Percentiles rank a stretch among this genome's conserved stretches.
Evolutionary conservation across 345 rosid species (phyloP).

Genomic region (Sisymbrium irio): DNA sequence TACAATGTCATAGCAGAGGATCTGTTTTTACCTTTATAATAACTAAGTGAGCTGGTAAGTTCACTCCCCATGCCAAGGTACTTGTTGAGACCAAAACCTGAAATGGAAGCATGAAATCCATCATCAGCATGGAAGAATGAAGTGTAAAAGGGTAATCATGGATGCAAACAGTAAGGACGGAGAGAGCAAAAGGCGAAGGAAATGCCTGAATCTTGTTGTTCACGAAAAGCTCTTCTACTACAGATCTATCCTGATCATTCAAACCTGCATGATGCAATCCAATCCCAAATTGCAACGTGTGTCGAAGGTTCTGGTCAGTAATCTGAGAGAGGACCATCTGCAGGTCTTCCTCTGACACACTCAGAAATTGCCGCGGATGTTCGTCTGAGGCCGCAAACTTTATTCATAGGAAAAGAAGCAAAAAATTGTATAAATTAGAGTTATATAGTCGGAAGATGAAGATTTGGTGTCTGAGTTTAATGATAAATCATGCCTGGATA

Average conservation of each 20-base stretch:
- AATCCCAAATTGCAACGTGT: constrained; percentile 93
- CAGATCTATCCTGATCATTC: constrained; percentile 90
- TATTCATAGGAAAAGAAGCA: constrained; percentile 28
- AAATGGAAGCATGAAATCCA: constrained; percentile 17
- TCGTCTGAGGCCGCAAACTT: constrained; percentile 97
- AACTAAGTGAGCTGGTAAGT: constrained; percentile 96
- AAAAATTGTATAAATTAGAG: constrained; percentile 1
- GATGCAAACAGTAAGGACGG: not conserved
- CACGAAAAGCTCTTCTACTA: constrained; percentile 90
- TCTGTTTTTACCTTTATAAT: constrained; percentile 72
- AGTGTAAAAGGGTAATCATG: not conserved
- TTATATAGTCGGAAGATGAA: not conserved
- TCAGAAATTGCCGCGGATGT: constrained; percentile 83
- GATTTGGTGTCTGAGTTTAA: constrained; percentile 4
- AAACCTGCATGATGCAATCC: constrained; percentile 98
- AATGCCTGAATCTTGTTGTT: constrained; percentile 96
- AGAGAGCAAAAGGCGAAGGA: constrained; percentile 18
- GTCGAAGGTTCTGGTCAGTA: constrained; percentile 89
- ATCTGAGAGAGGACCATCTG: constrained; percentile 96
- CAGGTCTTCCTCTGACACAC: constrained; percentile 79
- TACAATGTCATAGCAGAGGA: constrained; percentile 11
- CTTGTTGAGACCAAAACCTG: constrained; percentile 96
- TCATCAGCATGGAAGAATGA: not conserved
- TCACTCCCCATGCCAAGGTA: constrained; percentile 98
- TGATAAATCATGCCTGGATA: constrained; percentile 64